Percentiles rank a stretch among this genome's conserved stretches.
phyloP scores from a whole-genome alignment of 768 basidiomycete genomes.

The Kwoniella dejecticola region DNA sequence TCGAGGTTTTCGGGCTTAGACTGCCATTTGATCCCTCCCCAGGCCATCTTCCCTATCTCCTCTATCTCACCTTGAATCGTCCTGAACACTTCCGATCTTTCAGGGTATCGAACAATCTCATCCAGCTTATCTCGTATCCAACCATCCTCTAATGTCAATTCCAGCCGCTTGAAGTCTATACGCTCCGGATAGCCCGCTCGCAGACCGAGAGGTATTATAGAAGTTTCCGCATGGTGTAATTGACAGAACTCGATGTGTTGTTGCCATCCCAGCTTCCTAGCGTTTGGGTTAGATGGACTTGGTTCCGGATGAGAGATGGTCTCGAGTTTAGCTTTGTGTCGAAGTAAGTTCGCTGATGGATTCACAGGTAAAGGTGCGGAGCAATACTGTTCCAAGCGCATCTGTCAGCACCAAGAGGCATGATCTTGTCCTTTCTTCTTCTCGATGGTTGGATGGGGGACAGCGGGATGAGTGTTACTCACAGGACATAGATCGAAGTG shows the following conservation, averaged over 20 bases:
- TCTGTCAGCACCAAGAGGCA: too few species aligned
- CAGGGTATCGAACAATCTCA: conserved; percentile 28
- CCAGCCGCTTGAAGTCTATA: conserved; percentile 32
- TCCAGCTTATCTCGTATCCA: conserved; percentile 28
- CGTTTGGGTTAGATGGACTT: conserved; percentile 16
- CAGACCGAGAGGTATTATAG: conserved; percentile 40
- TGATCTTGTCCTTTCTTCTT: too few species aligned
- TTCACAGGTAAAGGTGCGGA: conserved; percentile 17
- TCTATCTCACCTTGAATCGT: conserved; percentile 17
- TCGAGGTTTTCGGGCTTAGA: conserved; percentile 18
- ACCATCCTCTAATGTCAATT: conserved; percentile 18
- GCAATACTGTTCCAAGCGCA: conserved; percentile 16
- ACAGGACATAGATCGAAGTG: conserved; percentile 17
- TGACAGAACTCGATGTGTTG: conserved; percentile 41
- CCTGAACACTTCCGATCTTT: conserved; percentile 29
- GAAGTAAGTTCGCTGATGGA: conserved; percentile 3
- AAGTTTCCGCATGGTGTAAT: conserved; percentile 39
- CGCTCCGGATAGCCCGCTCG: conserved; percentile 42
- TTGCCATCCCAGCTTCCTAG: conserved; percentile 26
- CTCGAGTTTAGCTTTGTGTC: conserved; percentile 2
- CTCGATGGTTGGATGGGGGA: too few species aligned
- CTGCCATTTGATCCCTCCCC: conserved; percentile 25
- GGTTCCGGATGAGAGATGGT: conserved; percentile 7
- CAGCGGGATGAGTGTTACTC: neutral
- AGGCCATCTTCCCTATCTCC: conserved; percentile 26